Base-by-base conservation (phyloP, 345 rosid species). In the Corchorus capsularis region DNA sequence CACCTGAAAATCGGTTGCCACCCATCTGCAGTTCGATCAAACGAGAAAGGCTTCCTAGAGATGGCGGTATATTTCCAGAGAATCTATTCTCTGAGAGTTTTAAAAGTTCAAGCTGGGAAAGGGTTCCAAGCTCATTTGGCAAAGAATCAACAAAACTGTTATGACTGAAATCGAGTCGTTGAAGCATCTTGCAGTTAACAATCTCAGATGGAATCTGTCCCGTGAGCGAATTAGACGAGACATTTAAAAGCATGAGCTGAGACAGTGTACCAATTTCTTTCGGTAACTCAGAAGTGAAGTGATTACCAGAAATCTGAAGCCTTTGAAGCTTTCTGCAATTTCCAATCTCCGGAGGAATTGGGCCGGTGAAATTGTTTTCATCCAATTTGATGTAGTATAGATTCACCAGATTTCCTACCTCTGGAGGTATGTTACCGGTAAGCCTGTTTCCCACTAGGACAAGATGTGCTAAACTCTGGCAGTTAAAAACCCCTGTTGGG, bases 11-110 rank as follows among this genome's bases (percentile, higher is more conserved):
- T 77, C 77, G 68, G 78, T 95, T 95, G 70, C 92, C 92, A 17
- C 98, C 99, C 98, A 95, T 93, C 79, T 93, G 96, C 68, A 93
- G 76, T 87, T 93, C 98, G 0, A 92, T 93, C 78, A 93, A 81
- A 83, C 83, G 98, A 8, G 89, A 83, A 52, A 95, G 84, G 45
- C 86, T 89, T 67, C 98, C 98, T 15, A 95, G 59, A 60, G 91
- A 74, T 43, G 83, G 81, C 4, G 99, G 97, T 79, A 95, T 86
- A 66, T 73, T 54, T 19, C 93, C 97, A 5, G 99, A 92, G 66
- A 95, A 83, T 64, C 81, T 86, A 77, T 93, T 95, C 20, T 93
- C 99, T 0, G 98, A 93, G 69, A 95, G 89, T 82, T 79, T 83
- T 68, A 95, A 91, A 80, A 95, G 86, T 86, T 95, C 99, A 15